Evolutionary conservation across 2,329 filamentous ascomycete species (phyloP).

Genomic region (Beauveria asiatica): DNA sequence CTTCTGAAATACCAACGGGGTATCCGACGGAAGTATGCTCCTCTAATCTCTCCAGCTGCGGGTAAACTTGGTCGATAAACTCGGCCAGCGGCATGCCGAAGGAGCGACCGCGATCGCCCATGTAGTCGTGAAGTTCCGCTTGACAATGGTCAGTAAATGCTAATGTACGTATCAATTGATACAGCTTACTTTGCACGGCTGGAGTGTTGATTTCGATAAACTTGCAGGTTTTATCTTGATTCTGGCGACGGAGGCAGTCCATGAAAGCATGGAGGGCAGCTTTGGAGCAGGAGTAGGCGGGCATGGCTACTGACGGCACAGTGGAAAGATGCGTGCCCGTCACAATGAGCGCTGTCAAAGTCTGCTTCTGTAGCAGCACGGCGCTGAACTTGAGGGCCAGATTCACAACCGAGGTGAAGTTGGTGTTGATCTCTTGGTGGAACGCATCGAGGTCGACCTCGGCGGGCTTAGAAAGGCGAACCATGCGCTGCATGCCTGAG

Average conservation of each 20-base stretch:
- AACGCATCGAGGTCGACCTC: slow-evolving; percentile 21
- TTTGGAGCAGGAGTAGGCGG: slow-evolving; percentile 16
- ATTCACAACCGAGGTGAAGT: slow-evolving; percentile 17
- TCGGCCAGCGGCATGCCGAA: slow-evolving; percentile 26
- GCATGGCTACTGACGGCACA: slow-evolving; percentile 13
- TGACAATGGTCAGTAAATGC: background rate
- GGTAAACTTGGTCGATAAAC: slow-evolving; percentile 38
- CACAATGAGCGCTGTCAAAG: slow-evolving; percentile 13
- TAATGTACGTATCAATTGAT: background rate
- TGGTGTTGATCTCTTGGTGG: slow-evolving; percentile 15
- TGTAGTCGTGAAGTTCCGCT: slow-evolving; percentile 14
- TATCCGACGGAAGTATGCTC: slow-evolving; percentile 22
- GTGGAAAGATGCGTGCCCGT: slow-evolving; percentile 15
- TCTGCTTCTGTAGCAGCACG: slow-evolving; percentile 12
- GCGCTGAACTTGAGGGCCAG: slow-evolving; percentile 16
- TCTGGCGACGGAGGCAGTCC: slow-evolving; percentile 15
- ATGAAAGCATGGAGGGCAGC: slow-evolving; percentile 17
- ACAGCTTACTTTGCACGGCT: slow-evolving; percentile 14
- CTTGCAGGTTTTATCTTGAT: slow-evolving; percentile 12
- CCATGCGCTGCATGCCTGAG: slow-evolving; percentile 41
- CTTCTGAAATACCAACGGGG: background rate
- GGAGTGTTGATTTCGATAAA: slow-evolving; percentile 17
- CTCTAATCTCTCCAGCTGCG: slow-evolving; percentile 30
- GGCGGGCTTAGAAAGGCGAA: slow-evolving; percentile 17
- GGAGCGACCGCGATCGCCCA: slow-evolving; percentile 6